phyloP scores from a whole-genome alignment of 2,329 filamentous ascomycete species.

The Alternaria tenuissima region DNA sequence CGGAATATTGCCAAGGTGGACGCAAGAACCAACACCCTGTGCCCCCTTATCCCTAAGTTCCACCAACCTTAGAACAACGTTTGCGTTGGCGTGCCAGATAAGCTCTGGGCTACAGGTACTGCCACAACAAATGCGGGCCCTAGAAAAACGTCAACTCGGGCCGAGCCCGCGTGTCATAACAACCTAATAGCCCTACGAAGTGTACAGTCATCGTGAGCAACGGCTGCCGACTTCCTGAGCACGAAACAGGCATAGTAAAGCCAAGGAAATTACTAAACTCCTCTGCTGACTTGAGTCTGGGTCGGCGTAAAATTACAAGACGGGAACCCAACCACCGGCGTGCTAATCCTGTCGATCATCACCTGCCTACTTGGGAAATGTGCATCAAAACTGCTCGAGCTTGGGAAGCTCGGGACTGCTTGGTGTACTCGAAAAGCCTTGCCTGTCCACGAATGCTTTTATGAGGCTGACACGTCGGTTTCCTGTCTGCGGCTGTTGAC shows the following conservation, averaged over 20 bases:
- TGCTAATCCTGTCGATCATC: background rate
- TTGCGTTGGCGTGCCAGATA: background rate
- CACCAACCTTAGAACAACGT: background rate
- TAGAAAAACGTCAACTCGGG: background rate
- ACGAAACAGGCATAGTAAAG: background rate
- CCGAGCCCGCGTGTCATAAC: background rate
- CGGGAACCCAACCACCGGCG: background rate
- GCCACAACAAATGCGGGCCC: background rate
- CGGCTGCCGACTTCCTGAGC: background rate
- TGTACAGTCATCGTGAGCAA: background rate
- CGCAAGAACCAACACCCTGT: background rate
- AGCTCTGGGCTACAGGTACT: background rate
- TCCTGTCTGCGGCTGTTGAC: background rate
- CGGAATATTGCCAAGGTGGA: background rate
- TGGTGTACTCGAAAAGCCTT: background rate
- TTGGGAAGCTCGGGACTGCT: background rate
- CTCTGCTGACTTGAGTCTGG: background rate
- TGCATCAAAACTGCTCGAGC: background rate
- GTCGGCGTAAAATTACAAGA: background rate
- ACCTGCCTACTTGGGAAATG: conserved; percentile 3
- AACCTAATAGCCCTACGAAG: background rate
- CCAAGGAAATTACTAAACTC: background rate
- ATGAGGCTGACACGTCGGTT: background rate
- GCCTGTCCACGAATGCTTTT: background rate
- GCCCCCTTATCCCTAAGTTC: background rate